Evolutionary conservation across 306 rosid species (phyloP), one percentile per base, ranked within the genome.

Genomic region (Begonia loranthoides): DNA sequence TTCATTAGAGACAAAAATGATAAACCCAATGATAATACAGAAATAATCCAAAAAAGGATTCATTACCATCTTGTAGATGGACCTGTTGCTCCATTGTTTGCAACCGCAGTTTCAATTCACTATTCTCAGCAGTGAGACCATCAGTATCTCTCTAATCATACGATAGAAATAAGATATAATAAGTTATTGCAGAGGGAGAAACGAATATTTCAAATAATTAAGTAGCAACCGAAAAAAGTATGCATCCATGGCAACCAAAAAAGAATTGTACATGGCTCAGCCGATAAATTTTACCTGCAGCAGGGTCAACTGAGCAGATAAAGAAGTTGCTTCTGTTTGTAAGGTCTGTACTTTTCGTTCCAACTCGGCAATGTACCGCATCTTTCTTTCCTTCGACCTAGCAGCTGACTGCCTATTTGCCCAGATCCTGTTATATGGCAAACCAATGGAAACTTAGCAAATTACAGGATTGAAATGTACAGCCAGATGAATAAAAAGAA

Each of bases 401-500:
- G 97, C 89, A 66, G 97, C 97, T 41, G 97, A 89, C 76, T 89
- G 97, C 69, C 97, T 84, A 57, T 89, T 89, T 50, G 97, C 97
- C 97, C 97, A 89, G 55, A 89, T 84, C 87, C 97, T 89, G 68
- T 71, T 49, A 12, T 50, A 70, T 47, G 16, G 15, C 15, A 50
- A 66, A 38, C 49, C 61, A 62, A 49, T 61, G 34, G 33, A 17
- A 71, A 48, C 38, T 28, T 28, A 28, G 36, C 36, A 28, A 7
- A 28, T 28, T 28, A 5, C 9, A 28, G 36, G 5, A 28, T 8
- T 8, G 5, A 28, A 28, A 28, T 28, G 36, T 3, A 28, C 36
- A 4, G 4, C 36, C 36, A 28, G 36, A 28, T 28, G 36, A 28
- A 28, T 28, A 7, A 28, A 5, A 28, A 19, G 22, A 28, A 28